phyloP scores from a whole-genome alignment of 805 yeast genomes.

The Maudiozyma pseudohumilis region DNA sequence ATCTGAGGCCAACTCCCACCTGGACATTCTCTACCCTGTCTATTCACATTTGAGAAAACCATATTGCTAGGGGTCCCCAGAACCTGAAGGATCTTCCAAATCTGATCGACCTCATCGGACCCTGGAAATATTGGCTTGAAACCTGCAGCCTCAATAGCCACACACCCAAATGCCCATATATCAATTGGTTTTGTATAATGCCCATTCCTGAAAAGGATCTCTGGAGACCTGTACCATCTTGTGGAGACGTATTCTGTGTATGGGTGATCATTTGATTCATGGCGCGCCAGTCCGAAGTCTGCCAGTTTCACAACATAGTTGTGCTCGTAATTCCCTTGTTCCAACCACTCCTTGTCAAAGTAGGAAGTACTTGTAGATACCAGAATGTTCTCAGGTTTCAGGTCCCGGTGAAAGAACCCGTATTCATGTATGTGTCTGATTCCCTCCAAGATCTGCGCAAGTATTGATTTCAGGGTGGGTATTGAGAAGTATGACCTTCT shows the following conservation, averaged over 20 bases:
- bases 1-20: constrained; percentile 77
- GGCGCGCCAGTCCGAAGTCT: constrained; percentile 72
- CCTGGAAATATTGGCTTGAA: constrained; percentile 83
- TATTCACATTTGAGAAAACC: constrained; percentile 11
- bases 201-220: constrained; percentile 55
- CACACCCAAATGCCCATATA: constrained; percentile 81
- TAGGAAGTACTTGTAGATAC: constrained; percentile 49
- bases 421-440: constrained; percentile 70
- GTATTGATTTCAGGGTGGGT: constrained; percentile 51
- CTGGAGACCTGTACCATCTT: constrained; percentile 83
- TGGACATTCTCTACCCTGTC: constrained; percentile 31
- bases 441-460: constrained; percentile 66
- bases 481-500: constrained; percentile 44
- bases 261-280: constrained; percentile 39
- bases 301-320: constrained; percentile 62
- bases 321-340: constrained; percentile 20
- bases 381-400: constrained; percentile 88
- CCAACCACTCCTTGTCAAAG: constrained; percentile 33
- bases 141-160: constrained; percentile 63
- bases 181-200: constrained; percentile 62
- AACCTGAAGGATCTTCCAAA: constrained; percentile 51
- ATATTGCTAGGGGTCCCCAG: constrained; percentile 85
- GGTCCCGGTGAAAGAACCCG: constrained; percentile 66
- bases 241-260: constrained; percentile 75
- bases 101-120: constrained; percentile 65